Conservation (phyloP, 345 rosid genomes). For the Angophora floribunda region DNA sequence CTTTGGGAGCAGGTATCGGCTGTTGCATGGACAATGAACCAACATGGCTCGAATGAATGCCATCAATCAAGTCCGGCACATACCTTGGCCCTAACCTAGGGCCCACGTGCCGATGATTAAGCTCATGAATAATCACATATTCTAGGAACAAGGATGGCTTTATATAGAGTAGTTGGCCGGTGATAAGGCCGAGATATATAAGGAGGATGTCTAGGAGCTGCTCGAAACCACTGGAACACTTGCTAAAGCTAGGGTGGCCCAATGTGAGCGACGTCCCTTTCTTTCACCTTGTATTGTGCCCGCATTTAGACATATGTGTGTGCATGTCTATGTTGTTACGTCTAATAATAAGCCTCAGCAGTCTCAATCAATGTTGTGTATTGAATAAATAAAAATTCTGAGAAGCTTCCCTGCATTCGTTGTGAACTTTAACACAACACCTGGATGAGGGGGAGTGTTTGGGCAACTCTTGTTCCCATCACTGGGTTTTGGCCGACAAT, state of each 20-base stretch:
- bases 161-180: rapidly evolving
- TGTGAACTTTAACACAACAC: background rate
- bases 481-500: background rate
- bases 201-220: background rate
- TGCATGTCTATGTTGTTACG: background rate
- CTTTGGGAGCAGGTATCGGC: background rate
- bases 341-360: background rate
- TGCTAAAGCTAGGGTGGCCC: background rate
- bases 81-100: background rate
- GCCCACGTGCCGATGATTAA: background rate
- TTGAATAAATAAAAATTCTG: background rate
- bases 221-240: background rate
- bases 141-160: background rate
- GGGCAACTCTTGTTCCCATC: background rate
- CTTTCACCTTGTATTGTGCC: background rate
- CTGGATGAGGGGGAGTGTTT: background rate
- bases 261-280: background rate
- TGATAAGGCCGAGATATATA: background rate
- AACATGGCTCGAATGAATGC: background rate
- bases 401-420: background rate
- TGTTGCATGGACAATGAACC: background rate
- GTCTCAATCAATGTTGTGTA: background rate
- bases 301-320: background rate
- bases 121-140: background rate
- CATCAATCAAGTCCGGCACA: background rate